These are phyloP conservation scores for Tylopilus subfusipes DNA, from an alignment of 768 basidiomycete genomes.

Conservation along the genomic window DNA sequence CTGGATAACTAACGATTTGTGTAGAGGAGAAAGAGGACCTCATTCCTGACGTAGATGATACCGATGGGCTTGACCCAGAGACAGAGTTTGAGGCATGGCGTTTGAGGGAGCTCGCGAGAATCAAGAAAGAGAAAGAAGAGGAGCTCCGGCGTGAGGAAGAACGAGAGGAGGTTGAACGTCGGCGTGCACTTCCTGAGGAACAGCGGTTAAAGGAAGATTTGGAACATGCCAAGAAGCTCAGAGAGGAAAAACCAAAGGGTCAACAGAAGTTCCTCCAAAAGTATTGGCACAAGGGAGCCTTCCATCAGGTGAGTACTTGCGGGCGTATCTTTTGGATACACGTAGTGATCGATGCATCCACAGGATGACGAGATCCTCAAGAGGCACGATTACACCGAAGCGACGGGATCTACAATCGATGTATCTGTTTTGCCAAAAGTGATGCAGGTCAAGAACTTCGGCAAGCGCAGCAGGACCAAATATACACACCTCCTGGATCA, in stretches of 20 bases:
- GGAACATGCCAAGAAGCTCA: slow-evolving; percentile 74
- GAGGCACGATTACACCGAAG: slow-evolving; percentile 83
- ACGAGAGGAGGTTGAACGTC: slow-evolving; percentile 84
- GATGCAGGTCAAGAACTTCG: slow-evolving; percentile 96
- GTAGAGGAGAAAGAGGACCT: slow-evolving; percentile 86
- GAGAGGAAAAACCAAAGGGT: slow-evolving; percentile 88
- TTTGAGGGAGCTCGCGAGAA: slow-evolving; percentile 85
- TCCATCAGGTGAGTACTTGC: slow-evolving; percentile 72
- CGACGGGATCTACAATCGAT: slow-evolving; percentile 85
- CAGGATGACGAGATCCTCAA: slow-evolving; percentile 87
- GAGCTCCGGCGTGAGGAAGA: slow-evolving; percentile 78
- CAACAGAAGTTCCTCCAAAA: slow-evolving; percentile 93
- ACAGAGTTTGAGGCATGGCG: slow-evolving; percentile 97
- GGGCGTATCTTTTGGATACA: neutral
- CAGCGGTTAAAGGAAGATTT: slow-evolving; percentile 90
- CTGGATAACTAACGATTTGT: neutral
- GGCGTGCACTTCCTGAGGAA: slow-evolving; percentile 90
- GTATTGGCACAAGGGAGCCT: slow-evolving; percentile 99
- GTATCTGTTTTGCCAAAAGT: slow-evolving; percentile 86
- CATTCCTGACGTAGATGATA: slow-evolving; percentile 89
- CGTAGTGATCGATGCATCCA: slow-evolving; percentile 19
- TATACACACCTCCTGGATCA: slow-evolving; percentile 96
- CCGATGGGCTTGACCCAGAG: slow-evolving; percentile 85
- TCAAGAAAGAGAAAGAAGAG: slow-evolving; percentile 92
- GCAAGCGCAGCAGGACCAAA: slow-evolving; percentile 88